A percentile compares a stretch with the other conserved stretches of the same genome.
Conservation (phyloP, 176 grass and related monocot species). For the Dendrocalamus sinicus region DNA sequence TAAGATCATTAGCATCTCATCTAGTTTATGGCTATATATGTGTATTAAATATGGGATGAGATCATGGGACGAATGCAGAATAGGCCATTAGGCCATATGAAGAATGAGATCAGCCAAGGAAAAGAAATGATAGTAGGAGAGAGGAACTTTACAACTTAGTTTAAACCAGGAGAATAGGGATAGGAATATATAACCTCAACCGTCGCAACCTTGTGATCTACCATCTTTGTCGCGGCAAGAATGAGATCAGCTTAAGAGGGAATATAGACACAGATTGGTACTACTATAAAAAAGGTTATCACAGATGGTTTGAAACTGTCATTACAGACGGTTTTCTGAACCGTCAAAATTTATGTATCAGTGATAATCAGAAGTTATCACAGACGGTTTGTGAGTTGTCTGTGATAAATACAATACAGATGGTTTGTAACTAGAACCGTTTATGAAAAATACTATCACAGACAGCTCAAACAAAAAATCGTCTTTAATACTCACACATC, state of each 20-base stretch:
- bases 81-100: not conserved
- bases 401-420: too few species aligned
- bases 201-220: not conserved
- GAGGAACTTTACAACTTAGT: too few species aligned
- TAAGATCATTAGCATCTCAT: constrained; percentile 25
- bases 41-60: constrained; percentile 13
- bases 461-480: too few species aligned
- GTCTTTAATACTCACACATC: too few species aligned
- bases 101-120: not conserved
- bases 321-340: too few species aligned
- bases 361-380: too few species aligned
- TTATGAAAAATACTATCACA: too few species aligned
- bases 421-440: too few species aligned
- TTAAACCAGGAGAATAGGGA: not conserved
- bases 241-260: not conserved
- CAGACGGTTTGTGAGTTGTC: too few species aligned
- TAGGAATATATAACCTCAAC: not conserved
- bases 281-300: too few species aligned
- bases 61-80: constrained; percentile 13
- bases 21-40: constrained; percentile 11
- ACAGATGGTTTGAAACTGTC: too few species aligned
- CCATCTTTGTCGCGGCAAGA: not conserved
- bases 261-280: not conserved
- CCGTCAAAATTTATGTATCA: too few species aligned
- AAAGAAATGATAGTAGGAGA: not conserved